Percentiles rank a stretch among this genome's conserved stretches.
Conservation (phyloP, 345 rosid genomes). For the Arabis alpina region DNA sequence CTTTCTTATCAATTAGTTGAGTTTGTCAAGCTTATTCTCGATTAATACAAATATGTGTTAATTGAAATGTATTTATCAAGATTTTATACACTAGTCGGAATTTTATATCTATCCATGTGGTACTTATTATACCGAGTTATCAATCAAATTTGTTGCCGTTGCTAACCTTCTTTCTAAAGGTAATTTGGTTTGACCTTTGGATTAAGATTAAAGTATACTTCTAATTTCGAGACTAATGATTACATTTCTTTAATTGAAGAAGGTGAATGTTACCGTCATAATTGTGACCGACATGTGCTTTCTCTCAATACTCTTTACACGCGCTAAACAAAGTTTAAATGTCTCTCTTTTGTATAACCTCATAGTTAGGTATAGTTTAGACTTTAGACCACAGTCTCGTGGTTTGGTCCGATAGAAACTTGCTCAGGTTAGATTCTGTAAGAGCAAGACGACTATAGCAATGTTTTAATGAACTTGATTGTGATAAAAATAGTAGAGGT, state of each 20-base stretch:
- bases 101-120: too few species aligned
- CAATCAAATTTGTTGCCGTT: neutral
- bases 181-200: neutral
- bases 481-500: neutral
- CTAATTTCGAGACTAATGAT: neutral
- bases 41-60: neutral
- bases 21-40: neutral
- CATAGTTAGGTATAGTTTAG: neutral
- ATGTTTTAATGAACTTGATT: neutral
- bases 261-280: constrained; percentile 20
- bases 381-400: too few species aligned
- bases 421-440: too few species aligned
- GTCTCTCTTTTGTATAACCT: neutral
- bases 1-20: neutral
- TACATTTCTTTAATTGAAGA: neutral
- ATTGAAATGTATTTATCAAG: too few species aligned
- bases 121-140: too few species aligned
- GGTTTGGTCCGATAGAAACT: too few species aligned
- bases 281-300: constrained; percentile 24
- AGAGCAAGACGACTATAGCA: too few species aligned
- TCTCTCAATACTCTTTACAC: constrained; percentile 5
- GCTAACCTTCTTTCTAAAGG: constrained; percentile 1
- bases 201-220: constrained; percentile 1
- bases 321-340: neutral
- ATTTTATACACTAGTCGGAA: too few species aligned